Conservation (phyloP, 1,139 yeast species). For the Yamadazyma mexicana region DNA sequence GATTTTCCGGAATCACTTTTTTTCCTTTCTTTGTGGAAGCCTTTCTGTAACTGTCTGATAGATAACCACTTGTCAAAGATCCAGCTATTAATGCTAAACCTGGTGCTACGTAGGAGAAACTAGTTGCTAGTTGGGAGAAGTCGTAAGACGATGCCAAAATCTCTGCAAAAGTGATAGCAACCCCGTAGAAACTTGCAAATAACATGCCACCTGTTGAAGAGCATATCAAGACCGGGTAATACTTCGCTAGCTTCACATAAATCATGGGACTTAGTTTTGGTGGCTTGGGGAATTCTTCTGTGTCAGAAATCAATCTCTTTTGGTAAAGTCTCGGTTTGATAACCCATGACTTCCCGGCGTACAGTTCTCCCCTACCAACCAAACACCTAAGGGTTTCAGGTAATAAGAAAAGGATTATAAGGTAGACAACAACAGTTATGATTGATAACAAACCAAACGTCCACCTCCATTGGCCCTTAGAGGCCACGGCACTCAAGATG, state of each 20-base stretch:
- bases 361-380: constrained; percentile 52
- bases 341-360: constrained; percentile 19
- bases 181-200: constrained; percentile 57
- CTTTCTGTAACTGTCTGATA: constrained; percentile 43
- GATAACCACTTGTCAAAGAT: constrained; percentile 50
- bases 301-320: constrained; percentile 23
- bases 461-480: constrained; percentile 52
- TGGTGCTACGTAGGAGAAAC: constrained; percentile 55
- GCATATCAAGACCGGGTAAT: constrained; percentile 47
- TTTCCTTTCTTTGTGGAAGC: constrained; percentile 16
- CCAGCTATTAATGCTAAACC: constrained; percentile 53
- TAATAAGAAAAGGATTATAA: constrained; percentile 39
- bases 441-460: constrained; percentile 54
- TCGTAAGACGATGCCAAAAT: constrained; percentile 38
- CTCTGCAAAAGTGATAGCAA: constrained; percentile 51
- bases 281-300: constrained; percentile 40
- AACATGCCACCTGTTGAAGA: constrained; percentile 52
- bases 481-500: constrained; percentile 40
- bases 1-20: constrained; percentile 39
- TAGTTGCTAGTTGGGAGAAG: constrained; percentile 29
- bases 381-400: constrained; percentile 58
- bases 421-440: constrained; percentile 38
- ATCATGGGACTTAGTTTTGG: constrained; percentile 45
- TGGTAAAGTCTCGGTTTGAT: constrained; percentile 32
- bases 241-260: constrained; percentile 37